Percentiles rank a stretch among this genome's conserved stretches.
These are phyloP conservation scores for Boletellus emodensis DNA, from an alignment of 768 basidiomycete species.

Conservation along the genomic window DNA sequence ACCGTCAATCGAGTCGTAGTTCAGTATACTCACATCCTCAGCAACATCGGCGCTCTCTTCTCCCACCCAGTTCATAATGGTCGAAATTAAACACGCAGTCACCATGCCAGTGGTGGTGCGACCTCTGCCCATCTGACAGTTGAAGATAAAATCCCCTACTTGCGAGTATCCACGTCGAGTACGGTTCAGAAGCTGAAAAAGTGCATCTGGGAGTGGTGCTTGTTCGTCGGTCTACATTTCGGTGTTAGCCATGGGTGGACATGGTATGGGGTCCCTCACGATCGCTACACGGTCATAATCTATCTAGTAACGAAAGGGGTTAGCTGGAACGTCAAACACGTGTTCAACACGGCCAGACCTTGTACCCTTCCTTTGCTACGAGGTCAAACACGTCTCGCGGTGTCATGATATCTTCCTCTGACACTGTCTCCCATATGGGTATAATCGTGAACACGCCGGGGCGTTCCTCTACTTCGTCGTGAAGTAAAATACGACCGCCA, in stretches of 20 bases:
- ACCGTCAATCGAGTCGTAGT: constrained; percentile 73
- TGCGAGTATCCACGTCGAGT: constrained; percentile 54
- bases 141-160: constrained; percentile 83
- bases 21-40: constrained; percentile 35
- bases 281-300: constrained; percentile 89
- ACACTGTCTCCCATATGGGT: constrained; percentile 90
- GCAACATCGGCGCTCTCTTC: constrained; percentile 38
- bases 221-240: constrained; percentile 87
- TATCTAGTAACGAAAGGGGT: constrained; percentile 44
- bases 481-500: constrained; percentile 77
- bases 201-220: constrained; percentile 86
- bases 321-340: not conserved
- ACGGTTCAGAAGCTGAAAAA: constrained; percentile 73
- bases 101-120: constrained; percentile 97
- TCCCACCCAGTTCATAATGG: constrained; percentile 56
- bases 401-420: constrained; percentile 80
- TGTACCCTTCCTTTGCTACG: constrained; percentile 74
- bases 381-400: constrained; percentile 76
- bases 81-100: constrained; percentile 81
- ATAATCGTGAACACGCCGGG: constrained; percentile 88
- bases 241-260: constrained; percentile 4
- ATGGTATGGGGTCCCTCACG: constrained; percentile 40
- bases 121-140: constrained; percentile 94
- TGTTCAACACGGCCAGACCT: constrained; percentile 30
- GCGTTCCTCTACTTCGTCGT: constrained; percentile 93